Base-by-base conservation (phyloP, 2,329 filamentous ascomycete species). In the Lasiodiplodia sp. region DNA sequence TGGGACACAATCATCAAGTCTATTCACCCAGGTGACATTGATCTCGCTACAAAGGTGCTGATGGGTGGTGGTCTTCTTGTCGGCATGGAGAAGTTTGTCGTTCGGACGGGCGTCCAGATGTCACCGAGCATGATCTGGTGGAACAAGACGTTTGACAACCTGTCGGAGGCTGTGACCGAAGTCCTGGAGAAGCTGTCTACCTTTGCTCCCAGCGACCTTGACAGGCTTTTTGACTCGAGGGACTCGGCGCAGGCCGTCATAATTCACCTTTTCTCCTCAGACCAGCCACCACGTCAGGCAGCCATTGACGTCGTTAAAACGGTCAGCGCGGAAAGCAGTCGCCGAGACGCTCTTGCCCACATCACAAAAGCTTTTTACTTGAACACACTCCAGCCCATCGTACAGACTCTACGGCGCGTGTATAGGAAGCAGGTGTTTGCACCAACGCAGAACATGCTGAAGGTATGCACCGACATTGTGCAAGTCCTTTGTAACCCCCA, bases 271-370 rank as follows among this genome's bases (percentile, higher is more conserved):
- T 89, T 97, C 68, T 94, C 94, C 53, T 92, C 93, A 18, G 91
- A 96, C 72, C 84, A 91, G 68, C 87, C 90, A 69, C 90, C 96
- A 40, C 93, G 93, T 70, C 91, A 94, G 76, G 91, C 92, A 18
- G 90, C 92, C 1, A 87, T 94, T 7, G 91, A 94, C 72, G 83
- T 98, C 34, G 87, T 98, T 72, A 97, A 97, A 79, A 89, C 89
- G 44, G 88, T 95, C 73, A 96, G 92, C 44, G 87, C 87, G 10
- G 89, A 96, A 77, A 86, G 86, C 66, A 86, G 84, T 69, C 83
- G 88, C 68, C 81, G 85, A 70, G 88, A 90, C 71, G 88, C 88
- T 18, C 80, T 91, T 16, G 85, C 85, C 55, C 84, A 90, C 73
- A 78, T 91, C n/a, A 75, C 90, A n/a, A 80, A 83, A 60, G 81